Evolutionary conservation across 1,139 yeast species (phyloP), one percentile per base, ranked within the genome.

Genomic region (Scheffersomyces cryptocercus): DNA sequence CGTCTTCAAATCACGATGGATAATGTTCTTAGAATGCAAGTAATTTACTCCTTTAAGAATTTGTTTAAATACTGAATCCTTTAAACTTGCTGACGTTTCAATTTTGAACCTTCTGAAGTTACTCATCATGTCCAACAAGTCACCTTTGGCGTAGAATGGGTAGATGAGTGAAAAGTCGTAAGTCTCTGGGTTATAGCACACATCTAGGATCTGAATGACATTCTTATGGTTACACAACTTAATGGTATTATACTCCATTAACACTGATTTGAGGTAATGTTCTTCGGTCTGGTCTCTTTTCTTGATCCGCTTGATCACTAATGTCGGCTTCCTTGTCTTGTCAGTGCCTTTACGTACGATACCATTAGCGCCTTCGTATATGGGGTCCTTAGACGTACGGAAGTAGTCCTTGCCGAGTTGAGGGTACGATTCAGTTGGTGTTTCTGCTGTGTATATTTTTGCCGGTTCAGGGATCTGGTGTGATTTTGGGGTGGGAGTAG

Each of bases 1-100:
- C 1, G 84, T 84, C 53, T 80, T 80, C 38, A 80, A 59, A 52
- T 80, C 85, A 12, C 84, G 59, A 54, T 80, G 85, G 4, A 67
- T 75, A 4, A 80, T 70, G 13, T 62, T 59, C 20, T 66, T 59
- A 5, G 59, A 46, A 53, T 80, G 85, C 31, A 80, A 57, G 49
- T 59, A 75, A 35, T 67, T 61, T 6, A 79, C 76, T 0, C 79
- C 82, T 39, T 65, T 64, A 9, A 74, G 62, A 3, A 78, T 65
- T 49, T 78, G 81, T 53, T 71, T 69, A 56, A 79, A 79, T 1
- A 78, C 56, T 16, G 68, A 64, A 51, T 79, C 82, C 44, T 73
- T 74, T 39, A 73, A 47, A 45, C 68, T 65, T 14, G 67, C 44
- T 11, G 64, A 53, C 10, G 71, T 48, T 3, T 55, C 57, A 15